Base-by-base conservation (phyloP, 176 grass and related monocot species). In the Hordeum vulgare region DNA sequence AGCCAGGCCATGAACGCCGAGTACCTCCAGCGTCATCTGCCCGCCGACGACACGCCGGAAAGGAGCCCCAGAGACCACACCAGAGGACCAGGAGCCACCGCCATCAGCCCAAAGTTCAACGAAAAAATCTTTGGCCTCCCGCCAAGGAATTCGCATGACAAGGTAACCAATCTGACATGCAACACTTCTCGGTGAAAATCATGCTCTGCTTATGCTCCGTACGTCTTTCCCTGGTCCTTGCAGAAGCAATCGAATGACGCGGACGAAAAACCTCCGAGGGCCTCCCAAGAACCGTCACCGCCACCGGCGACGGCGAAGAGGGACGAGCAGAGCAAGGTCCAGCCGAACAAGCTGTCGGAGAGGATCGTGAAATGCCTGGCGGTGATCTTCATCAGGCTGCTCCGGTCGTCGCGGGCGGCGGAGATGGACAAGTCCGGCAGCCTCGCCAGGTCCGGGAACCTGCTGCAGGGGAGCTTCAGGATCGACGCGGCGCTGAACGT, bases 291-390 rank as follows among this genome's bases (percentile, higher is more conserved):
- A 27, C 76, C 83, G 15, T 71, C 84, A 8, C 54, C 28, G 7
- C 57, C 25, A 26, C 0, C 21, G 37, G 1, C 35, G 7, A 71
- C 47, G 21, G 64, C 42, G 8, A 85, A 80, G 42, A 80, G 26
- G 3, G 72, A 91, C 57, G 49, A 89, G 33, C 65, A 70, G 1
- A 47, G 0, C 8, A 58, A 4, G 57, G 61, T 67, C 26, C 89
- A 87, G 31, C 90, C 93, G 24, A 98, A 96, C 92, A 98, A 95
- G 82, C 91, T 98, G 66, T 98, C 93, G 11, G 96, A 98, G 88
- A 86, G 89, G 79, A 98, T 98, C 39, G 41, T 98, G 6, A 98
- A 96, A 23, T 98, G 93, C 72, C 77, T 95, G 0, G 74, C 91
- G 45, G 95, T 91, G 71, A 91, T 98, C 87, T 98, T 98, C 80